These are phyloP conservation scores for Tulasnella sp. DNA, from an alignment of 768 basidiomycete genomes.

Conservation along the genomic window DNA sequence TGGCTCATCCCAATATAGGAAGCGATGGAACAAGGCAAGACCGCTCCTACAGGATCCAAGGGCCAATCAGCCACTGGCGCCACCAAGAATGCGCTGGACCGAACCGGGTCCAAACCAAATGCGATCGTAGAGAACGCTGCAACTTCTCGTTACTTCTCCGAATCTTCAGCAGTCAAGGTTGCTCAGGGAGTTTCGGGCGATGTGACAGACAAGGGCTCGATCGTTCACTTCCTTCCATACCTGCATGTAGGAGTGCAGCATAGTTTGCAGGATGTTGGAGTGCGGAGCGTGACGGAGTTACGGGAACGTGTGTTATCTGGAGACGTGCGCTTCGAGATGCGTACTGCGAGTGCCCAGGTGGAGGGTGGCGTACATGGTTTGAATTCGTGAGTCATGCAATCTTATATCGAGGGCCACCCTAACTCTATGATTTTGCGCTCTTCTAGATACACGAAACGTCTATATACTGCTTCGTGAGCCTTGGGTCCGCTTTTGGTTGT, in stretches of 20 bases:
- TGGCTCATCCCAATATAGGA: slow-evolving; percentile 38
- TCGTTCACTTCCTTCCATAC: slow-evolving; percentile 87
- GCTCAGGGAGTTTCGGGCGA: slow-evolving; percentile 95
- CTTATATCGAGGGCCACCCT: neutral
- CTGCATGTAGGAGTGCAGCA: slow-evolving; percentile 78
- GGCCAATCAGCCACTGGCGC: slow-evolving; percentile 22
- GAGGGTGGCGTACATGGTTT: slow-evolving; percentile 95
- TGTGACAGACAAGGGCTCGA: slow-evolving; percentile 94
- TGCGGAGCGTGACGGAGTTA: slow-evolving; percentile 57
- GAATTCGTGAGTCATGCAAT: slow-evolving; percentile 62
- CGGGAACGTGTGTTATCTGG: slow-evolving; percentile 58
- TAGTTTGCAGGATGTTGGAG: slow-evolving; percentile 89
- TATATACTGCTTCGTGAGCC: slow-evolving; percentile 31
- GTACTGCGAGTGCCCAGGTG: slow-evolving; percentile 90
- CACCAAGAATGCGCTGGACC: slow-evolving; percentile 25
- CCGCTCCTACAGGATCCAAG: slow-evolving; percentile 29
- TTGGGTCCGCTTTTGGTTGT: neutral
- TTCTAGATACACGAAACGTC: slow-evolving; percentile 52
- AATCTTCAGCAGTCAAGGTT: slow-evolving; percentile 87
- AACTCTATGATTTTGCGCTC: neutral
- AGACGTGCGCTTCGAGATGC: slow-evolving; percentile 76
- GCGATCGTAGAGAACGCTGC: slow-evolving; percentile 77
- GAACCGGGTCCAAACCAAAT: neutral
- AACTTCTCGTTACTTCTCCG: slow-evolving; percentile 91
- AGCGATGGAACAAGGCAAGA: slow-evolving; percentile 78